These are phyloP conservation scores for Leccinum fibrillosum DNA, from an alignment of 768 basidiomycete genomes.

Conservation along the genomic window DNA sequence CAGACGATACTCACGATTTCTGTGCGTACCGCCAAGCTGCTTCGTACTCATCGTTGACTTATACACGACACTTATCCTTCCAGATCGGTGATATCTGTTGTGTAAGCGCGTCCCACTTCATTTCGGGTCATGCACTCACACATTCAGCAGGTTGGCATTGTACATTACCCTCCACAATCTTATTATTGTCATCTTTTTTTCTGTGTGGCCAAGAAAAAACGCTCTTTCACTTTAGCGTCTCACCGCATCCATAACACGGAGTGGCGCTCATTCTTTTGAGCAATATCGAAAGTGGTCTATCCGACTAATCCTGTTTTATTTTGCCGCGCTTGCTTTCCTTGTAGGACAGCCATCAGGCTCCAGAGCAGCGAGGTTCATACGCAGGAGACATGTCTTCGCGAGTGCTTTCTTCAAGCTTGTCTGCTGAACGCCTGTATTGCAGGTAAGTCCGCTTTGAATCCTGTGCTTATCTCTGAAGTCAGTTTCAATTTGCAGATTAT, in stretches of 20 bases:
- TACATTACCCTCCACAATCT: conserved; percentile 36
- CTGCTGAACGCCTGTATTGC: not conserved
- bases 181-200: conserved; percentile 12
- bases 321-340: conserved; percentile 37
- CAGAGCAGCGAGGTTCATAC: conserved; percentile 49
- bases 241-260: conserved; percentile 54
- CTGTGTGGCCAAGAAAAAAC: conserved; percentile 11
- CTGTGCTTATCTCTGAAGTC: not conserved
- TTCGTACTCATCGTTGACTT: conserved; percentile 1
- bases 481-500: not conserved
- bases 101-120: conserved; percentile 37
- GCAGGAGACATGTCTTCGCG: conserved; percentile 38
- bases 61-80: conserved; percentile 1
- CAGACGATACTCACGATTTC: conserved; percentile 96
- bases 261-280: conserved; percentile 85
- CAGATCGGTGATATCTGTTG: conserved; percentile 38
- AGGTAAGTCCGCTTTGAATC: conserved; percentile 16
- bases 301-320: conserved; percentile 34
- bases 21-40: conserved; percentile 51
- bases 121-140: conserved; percentile 15
- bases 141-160: conserved; percentile 27
- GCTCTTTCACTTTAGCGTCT: conserved; percentile 89
- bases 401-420: not conserved
- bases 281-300: conserved; percentile 46
- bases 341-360: conserved; percentile 24